Percentiles rank a stretch among this genome's conserved stretches.
Conservation (phyloP, 1,284 basidiomycete species). For the Sporisorium iseilematis-ciliati region DNA sequence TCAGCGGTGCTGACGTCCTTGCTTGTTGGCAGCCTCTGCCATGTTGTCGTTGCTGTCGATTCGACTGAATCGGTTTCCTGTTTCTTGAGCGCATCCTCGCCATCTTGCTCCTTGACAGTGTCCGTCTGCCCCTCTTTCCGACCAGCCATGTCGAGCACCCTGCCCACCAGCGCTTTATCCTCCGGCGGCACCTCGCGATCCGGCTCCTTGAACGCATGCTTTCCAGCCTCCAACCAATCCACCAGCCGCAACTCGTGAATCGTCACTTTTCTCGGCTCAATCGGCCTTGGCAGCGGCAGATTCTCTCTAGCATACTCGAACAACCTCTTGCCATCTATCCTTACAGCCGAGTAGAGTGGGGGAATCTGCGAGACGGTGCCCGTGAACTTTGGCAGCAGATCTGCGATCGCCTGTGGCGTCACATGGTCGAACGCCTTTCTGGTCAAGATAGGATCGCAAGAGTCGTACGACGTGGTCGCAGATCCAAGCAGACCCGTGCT, state of each 20-base stretch:
- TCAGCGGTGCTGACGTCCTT: slow-evolving; percentile 11
- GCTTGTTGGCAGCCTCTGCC: slow-evolving; percentile 14
- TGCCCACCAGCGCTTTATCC: slow-evolving; percentile 58
- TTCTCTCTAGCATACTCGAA: slow-evolving; percentile 96
- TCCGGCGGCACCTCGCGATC: slow-evolving; percentile 57
- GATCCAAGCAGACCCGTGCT: slow-evolving; percentile 92
- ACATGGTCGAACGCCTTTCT: slow-evolving; percentile 84
- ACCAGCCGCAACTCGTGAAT: slow-evolving; percentile 82
- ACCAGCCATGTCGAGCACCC: slow-evolving; percentile 60
- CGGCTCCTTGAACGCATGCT: slow-evolving; percentile 60
- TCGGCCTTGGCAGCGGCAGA: slow-evolving; percentile 89
- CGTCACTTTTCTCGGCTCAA: slow-evolving; percentile 85
- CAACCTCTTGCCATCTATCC: slow-evolving; percentile 96
- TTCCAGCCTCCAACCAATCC: slow-evolving; percentile 61
- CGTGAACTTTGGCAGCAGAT: slow-evolving; percentile 81
- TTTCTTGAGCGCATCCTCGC: neutral
- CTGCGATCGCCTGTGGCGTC: slow-evolving; percentile 73
- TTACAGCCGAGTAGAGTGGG: slow-evolving; percentile 86
- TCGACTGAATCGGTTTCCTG: neutral
- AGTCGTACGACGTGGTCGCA: slow-evolving; percentile 94
- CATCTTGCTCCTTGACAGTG: slow-evolving; percentile 40
- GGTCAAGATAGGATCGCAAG: slow-evolving; percentile 74
- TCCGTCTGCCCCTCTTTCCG: slow-evolving; percentile 38
- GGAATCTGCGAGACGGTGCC: slow-evolving; percentile 85
- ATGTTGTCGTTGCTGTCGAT: slow-evolving; percentile 1